Evolutionary conservation across 2,329 filamentous ascomycete genomes (phyloP), one percentile per base, ranked within the genome.

Genomic region (Paradendryphiella salina): DNA sequence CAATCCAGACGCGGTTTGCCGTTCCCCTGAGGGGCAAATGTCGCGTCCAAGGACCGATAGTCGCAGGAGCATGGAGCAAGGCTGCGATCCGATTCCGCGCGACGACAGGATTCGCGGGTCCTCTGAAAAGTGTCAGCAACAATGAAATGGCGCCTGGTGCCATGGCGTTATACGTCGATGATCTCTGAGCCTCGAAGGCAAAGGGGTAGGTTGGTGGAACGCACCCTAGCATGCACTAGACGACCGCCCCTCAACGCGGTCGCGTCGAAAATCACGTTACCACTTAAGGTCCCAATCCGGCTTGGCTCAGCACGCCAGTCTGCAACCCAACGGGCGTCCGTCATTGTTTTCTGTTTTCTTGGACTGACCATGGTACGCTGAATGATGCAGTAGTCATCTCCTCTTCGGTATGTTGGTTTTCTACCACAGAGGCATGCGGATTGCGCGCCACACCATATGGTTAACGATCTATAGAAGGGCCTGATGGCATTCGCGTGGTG

Each of bases 21-120:
- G 58, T 60, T 50, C 66, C 61, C 65, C 65, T 69, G 63, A 55
- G 60, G 53, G 49, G 57, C 51, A 56, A 51, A 58, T 57, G 45
- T 52, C 44, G 54, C 44, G 46, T 54, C 43, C 53, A 56, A 59
- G 54, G 57, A 28, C 59, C 59, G 60, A 59, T 46, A 56, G 50
- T 48, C 21, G 26, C n/a, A 36, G 29, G 32, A 43, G 39, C 50
- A 20, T 46, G 39, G 42, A 38, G 39, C 42, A 39, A 50, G 47
- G 46, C 52, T 47, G 39, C 47, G n/a, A 50, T 55, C 61, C 61
- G 56, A 34, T 52, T 55, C 59, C 59, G 59, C 61, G 56, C 43
- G 11, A 32, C 26, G 40, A 56, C 40, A 41, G 50, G 38, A 54
- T 54, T 55, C 32, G 54, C 48, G 34, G 36, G 7, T 28, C 21